Evolutionary conservation across 179 eudicot genomes (phyloP).

Genomic region (Carnegiea gigantea): DNA sequence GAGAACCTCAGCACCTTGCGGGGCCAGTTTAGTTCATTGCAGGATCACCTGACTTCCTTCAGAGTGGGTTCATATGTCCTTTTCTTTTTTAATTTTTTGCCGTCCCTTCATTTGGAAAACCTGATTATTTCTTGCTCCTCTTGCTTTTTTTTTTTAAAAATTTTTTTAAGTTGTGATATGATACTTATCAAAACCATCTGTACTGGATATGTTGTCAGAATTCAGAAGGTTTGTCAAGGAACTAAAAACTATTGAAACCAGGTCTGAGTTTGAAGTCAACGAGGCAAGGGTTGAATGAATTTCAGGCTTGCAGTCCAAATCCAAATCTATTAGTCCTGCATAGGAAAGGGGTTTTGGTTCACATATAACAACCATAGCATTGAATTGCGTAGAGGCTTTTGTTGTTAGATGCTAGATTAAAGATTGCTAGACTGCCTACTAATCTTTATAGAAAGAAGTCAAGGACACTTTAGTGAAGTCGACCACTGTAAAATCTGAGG

Average conservation of each 20-base stretch:
- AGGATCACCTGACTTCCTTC: conserved; percentile 68
- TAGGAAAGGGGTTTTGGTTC: too few relatives aligned
- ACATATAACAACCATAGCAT: neutral
- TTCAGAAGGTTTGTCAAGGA: neutral
- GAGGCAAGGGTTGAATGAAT: neutral
- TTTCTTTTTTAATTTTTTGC: neutral
- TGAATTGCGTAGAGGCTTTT: neutral
- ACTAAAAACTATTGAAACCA: neutral
- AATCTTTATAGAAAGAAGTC: neutral
- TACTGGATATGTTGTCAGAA: neutral
- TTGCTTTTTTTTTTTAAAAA: neutral
- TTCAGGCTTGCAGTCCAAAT: neutral
- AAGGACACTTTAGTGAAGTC: neutral
- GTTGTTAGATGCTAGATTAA: neutral
- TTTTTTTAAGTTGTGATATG: neutral
- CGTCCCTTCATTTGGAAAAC: neutral
- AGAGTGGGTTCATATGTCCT: conserved; percentile 40
- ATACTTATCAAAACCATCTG: neutral
- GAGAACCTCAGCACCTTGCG: conserved; percentile 81
- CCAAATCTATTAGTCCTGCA: neutral
- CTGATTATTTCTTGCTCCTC: neutral
- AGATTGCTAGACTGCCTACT: too few relatives aligned
- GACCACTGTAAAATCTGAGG: neutral
- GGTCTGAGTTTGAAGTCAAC: neutral
- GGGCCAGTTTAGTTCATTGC: conserved; percentile 70